Percentiles rank a stretch among this genome's conserved stretches.
Evolutionary conservation across 495 filamentous ascomycete genomes (phyloP).

Genomic region (Talaromyces nanjingensis): DNA sequence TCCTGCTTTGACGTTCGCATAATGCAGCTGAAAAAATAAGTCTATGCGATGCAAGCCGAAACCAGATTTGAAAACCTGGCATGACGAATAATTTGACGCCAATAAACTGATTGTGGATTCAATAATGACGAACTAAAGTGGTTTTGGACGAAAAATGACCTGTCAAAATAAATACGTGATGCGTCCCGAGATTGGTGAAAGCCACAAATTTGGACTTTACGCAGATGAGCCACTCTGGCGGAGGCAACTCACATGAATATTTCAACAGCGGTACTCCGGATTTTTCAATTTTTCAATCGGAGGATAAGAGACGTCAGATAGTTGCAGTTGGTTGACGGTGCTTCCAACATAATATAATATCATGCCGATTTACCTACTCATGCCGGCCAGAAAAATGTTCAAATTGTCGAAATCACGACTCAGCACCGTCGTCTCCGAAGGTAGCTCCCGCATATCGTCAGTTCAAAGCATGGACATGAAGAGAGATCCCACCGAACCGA

Average conservation of each 20-base stretch:
- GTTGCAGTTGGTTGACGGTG: not conserved
- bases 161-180: not conserved
- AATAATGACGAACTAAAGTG: not conserved
- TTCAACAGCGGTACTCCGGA: not conserved
- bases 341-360: not conserved
- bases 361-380: not conserved
- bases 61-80: not conserved
- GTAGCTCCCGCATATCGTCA: not conserved
- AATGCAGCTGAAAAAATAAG: not conserved
- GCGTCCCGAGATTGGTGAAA: not conserved
- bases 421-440: constrained; percentile 1
- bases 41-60: not conserved
- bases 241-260: not conserved
- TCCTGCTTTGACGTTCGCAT: not conserved
- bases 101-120: not conserved
- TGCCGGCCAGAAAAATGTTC: constrained; percentile 2
- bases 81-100: not conserved
- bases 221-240: not conserved
- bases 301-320: not conserved
- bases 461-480: constrained; percentile 2
- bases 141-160: not conserved
- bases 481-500: not conserved
- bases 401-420: constrained; percentile 1
- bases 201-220: not conserved
- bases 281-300: not conserved